Conservation (phyloP, 2,329 filamentous ascomycete species). For the Aspergillus hiratsukae region DNA sequence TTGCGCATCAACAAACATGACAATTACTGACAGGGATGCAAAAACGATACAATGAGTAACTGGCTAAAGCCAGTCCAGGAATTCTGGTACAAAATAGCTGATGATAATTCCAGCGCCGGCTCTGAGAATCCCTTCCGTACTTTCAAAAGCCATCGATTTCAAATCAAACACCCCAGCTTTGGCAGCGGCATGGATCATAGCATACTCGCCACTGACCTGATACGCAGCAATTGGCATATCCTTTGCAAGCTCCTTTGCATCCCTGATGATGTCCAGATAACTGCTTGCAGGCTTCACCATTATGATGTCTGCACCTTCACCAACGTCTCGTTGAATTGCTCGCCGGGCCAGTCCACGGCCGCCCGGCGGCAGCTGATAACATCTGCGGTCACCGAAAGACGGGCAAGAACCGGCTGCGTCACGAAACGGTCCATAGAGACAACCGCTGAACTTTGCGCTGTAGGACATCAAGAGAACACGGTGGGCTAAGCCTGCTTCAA, state of each 20-base stretch:
- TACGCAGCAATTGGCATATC: conserved; percentile 93
- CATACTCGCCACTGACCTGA: conserved; percentile 94
- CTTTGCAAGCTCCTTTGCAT: conserved; percentile 88
- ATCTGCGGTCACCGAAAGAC: conserved; percentile 89
- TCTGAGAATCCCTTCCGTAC: conserved; percentile 85
- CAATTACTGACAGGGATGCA: not conserved
- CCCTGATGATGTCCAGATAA: conserved; percentile 95
- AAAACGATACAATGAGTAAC: not conserved
- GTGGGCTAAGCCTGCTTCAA: conserved; percentile 90
- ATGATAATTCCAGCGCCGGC: conserved; percentile 91
- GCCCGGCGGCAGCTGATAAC: conserved; percentile 93
- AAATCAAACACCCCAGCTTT: conserved; percentile 96
- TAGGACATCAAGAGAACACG: conserved; percentile 94
- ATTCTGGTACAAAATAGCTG: conserved; percentile 87
- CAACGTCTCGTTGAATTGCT: conserved; percentile 84
- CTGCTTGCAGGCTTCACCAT: conserved; percentile 98
- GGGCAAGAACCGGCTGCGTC: conserved; percentile 90
- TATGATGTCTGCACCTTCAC: conserved; percentile 93
- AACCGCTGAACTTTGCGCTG: conserved; percentile 95
- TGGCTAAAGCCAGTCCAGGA: conserved; percentile 56
- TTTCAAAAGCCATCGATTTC: conserved; percentile 91
- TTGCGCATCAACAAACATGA: not conserved
- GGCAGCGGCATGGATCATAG: conserved; percentile 94
- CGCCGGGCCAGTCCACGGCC: conserved; percentile 86
- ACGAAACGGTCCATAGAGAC: conserved; percentile 93